Evolutionary conservation across 306 rosid species (phyloP), one percentile per base, ranked within the genome.

Genomic region (Hippophae gyantsensis): DNA sequence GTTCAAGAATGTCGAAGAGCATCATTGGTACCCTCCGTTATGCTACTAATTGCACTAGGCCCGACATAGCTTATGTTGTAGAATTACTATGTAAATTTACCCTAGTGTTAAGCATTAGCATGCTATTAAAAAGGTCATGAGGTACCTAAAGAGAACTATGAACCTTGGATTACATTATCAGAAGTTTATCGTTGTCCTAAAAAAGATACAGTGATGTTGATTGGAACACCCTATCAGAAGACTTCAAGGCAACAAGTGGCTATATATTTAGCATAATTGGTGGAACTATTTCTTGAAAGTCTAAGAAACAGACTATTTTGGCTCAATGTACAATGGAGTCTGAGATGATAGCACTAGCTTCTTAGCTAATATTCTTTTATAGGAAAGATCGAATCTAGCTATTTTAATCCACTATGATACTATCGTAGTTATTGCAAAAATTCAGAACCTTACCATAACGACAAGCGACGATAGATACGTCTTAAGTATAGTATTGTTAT

Each of bases 21-120:
- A 46, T 12, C 7, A 43, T 64, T 2, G 63, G 52, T 5, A 6
- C 13, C 2, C 4, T 56, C 7, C 55, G 62, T 48, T 49, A 69
- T 55, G 45, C 10, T 11, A 62, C 6, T 13, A 56, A 55, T 40
- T 54, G 53, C 11, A 69, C 53, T 23, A 69, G 53, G 49, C 63
- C 41, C 14, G 14, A 49, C 48, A 62, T 56, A 7, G 11, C 52
- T 6, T 61, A 45, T 61, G 52, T 3, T 3, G 32, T 69, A n/a
- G n/a, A 44, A 2, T 54, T 40, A 43, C 13, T 69, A 45, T 61
- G 13, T 0, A 54, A 52, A 13, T 62, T 10, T 12, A 55, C 63
- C 45, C 41, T 2, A 52, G 50, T 57, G 7, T 6, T 0, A 26
- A 45, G 5, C 65, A 68, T 42, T 59, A 54, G 42, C n/a, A 59